A percentile compares a stretch with the other conserved stretches of the same genome.
Evolutionary conservation across 2,329 filamentous ascomycete species (phyloP).

Genomic region (Coniochaeta sp.): DNA sequence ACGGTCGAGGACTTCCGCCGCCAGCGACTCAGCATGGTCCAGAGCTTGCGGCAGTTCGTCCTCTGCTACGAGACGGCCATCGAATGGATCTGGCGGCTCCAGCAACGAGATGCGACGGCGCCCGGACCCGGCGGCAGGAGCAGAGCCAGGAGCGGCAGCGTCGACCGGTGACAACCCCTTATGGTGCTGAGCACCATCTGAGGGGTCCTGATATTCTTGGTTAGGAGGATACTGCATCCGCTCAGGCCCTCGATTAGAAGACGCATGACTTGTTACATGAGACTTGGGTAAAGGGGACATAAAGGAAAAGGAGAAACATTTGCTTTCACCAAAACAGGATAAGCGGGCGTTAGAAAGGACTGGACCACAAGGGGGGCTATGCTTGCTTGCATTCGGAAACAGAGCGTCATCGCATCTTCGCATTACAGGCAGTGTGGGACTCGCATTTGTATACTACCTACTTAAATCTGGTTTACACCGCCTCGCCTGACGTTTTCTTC

Average conservation of each 20-base stretch:
- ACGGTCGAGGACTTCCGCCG: conserved; percentile 86
- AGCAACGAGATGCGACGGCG: conserved; percentile 23
- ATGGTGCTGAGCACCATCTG: not conserved
- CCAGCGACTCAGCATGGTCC: conserved; percentile 93
- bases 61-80: conserved; percentile 93
- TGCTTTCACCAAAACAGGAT: not conserved
- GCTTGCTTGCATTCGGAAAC: not conserved
- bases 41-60: conserved; percentile 87
- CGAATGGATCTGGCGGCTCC: conserved; percentile 65
- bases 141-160: conserved; percentile 25
- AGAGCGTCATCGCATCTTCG: not conserved
- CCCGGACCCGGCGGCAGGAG: conserved; percentile 10
- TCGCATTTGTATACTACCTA: not conserved
- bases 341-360: not conserved
- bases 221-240: not conserved
- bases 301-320: not conserved
- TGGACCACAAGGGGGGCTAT: not conserved
- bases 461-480: not conserved
- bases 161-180: conserved; percentile 14
- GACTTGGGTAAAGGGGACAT: not conserved
- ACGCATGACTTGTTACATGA: not conserved
- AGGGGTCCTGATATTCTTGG: not conserved
- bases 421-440: not conserved
- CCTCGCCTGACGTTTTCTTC: no score
- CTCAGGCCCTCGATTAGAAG: not conserved